phyloP scores from a whole-genome alignment of 352 stramenopile genomes.

The Phytophthora nicotianae region DNA sequence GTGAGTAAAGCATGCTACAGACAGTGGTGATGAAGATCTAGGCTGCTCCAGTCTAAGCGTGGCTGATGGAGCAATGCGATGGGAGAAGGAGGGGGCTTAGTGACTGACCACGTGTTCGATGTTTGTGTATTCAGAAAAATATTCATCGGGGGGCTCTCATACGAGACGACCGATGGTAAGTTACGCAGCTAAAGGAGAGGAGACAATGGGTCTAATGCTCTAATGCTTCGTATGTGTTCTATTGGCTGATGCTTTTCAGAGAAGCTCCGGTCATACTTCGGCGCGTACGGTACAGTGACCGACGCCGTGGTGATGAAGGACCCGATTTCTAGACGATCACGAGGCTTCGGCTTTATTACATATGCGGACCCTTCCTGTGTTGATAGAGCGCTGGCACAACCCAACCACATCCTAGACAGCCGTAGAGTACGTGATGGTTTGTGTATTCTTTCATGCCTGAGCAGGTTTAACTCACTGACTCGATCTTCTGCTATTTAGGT shows the following conservation, averaged over 20 bases:
- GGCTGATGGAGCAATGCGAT: not conserved
- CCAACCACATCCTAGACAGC: slow-evolving; percentile 92
- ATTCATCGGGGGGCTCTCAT: slow-evolving; percentile 91
- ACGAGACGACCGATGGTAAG: slow-evolving; percentile 90
- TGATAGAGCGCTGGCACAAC: slow-evolving; percentile 87
- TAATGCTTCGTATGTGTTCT: slow-evolving; percentile 21
- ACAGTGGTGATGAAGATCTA: not conserved
- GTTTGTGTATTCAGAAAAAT: slow-evolving; percentile 75
- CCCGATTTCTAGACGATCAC: slow-evolving; percentile 88
- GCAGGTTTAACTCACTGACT: slow-evolving; percentile 11
- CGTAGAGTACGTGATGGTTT: slow-evolving; percentile 61
- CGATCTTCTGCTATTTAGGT: slow-evolving; percentile 54
- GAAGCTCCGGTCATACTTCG: slow-evolving; percentile 91
- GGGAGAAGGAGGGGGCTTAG: not conserved
- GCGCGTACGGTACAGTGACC: slow-evolving; percentile 87
- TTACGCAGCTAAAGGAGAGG: not conserved
- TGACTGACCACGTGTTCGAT: slow-evolving; percentile 9
- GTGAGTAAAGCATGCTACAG: slow-evolving; percentile 23
- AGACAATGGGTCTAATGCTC: not conserved
- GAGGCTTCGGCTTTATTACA: slow-evolving; percentile 95
- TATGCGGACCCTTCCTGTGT: slow-evolving; percentile 89
- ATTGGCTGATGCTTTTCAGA: slow-evolving; percentile 47
- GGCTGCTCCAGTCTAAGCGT: not conserved
- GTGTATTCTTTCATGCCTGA: not conserved
- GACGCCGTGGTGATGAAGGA: slow-evolving; percentile 95